These are phyloP conservation scores for Epichloe scottii DNA, from an alignment of 2,329 filamentous ascomycete genomes.

Conservation along the genomic window DNA sequence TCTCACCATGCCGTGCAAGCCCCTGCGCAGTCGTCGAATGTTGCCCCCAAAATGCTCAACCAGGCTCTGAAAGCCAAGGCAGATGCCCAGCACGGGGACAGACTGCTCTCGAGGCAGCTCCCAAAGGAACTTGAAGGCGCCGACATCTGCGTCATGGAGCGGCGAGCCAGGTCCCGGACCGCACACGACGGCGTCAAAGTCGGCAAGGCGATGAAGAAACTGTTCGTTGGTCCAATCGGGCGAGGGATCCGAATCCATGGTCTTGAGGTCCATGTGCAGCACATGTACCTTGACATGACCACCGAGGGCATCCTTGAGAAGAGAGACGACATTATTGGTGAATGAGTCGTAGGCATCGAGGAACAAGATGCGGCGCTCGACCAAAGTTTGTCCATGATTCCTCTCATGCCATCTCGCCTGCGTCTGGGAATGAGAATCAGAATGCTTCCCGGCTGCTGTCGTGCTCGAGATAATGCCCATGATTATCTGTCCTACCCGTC, in stretches of 20 bases:
- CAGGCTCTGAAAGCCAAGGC: slow-evolving; percentile 78
- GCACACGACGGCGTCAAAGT: slow-evolving; percentile 76
- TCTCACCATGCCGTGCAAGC: slow-evolving; percentile 72
- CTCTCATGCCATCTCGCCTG: neutral
- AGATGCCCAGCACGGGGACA: slow-evolving; percentile 76
- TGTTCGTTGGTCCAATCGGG: slow-evolving; percentile 34
- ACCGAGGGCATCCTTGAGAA: slow-evolving; percentile 57
- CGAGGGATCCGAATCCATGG: slow-evolving; percentile 54
- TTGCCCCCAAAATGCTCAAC: slow-evolving; percentile 53
- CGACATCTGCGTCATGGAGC: slow-evolving; percentile 59
- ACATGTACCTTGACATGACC: slow-evolving; percentile 47
- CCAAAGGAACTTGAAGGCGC: slow-evolving; percentile 72
- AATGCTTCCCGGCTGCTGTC: neutral
- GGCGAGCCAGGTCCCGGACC: slow-evolving; percentile 86
- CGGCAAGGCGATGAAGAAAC: slow-evolving; percentile 26
- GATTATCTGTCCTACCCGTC: too few relatives aligned
- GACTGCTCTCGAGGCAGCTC: slow-evolving; percentile 41
- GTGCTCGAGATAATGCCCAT: slow-evolving; percentile 2
- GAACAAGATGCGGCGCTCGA: slow-evolving; percentile 54
- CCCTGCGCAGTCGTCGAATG: slow-evolving; percentile 55
- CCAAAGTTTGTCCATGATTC: neutral
- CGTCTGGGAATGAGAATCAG: neutral
- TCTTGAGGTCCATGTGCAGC: slow-evolving; percentile 23
- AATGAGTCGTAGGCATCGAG: slow-evolving; percentile 96
- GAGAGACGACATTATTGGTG: slow-evolving; percentile 82